A percentile compares a stretch with the other conserved stretches of the same genome.
These are phyloP conservation scores for Dalechampia spathulata DNA, from an alignment of 441 rosid species.

Conservation along the genomic window DNA sequence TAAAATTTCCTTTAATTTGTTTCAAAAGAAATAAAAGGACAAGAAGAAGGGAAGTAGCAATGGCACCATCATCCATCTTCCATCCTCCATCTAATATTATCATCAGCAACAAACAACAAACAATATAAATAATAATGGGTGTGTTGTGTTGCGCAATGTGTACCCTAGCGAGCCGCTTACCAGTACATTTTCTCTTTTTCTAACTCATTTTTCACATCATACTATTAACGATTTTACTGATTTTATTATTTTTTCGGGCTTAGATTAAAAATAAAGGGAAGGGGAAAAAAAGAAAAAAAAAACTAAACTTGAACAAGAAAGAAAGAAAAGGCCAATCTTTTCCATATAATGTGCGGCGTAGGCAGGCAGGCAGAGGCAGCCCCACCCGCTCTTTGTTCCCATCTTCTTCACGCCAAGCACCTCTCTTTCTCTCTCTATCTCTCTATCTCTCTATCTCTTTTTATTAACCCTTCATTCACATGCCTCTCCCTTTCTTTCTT, in stretches of 20 bases:
- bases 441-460: background rate
- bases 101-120: slow-evolving; percentile 8
- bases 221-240: too few species aligned
- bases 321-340: slow-evolving; percentile 9
- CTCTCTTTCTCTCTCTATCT: slow-evolving; percentile 7
- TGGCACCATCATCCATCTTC: too few species aligned
- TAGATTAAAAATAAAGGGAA: too few species aligned
- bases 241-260: too few species aligned
- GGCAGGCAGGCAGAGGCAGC: slow-evolving; percentile 9
- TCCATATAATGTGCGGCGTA: slow-evolving; percentile 14
- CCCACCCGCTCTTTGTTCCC: slow-evolving; percentile 24
- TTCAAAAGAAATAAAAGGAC: background rate
- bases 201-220: too few species aligned
- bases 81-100: too few species aligned
- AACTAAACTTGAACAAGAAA: too few species aligned
- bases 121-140: background rate
- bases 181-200: slow-evolving; percentile 1
- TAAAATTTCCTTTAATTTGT: too few species aligned
- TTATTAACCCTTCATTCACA: slow-evolving; percentile 1
- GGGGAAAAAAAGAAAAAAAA: too few species aligned
- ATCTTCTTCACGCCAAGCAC: slow-evolving; percentile 32
- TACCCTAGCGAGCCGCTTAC: slow-evolving; percentile 25
- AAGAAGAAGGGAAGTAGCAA: background rate
- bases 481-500: background rate
- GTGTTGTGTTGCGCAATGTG: background rate